Base-by-base conservation (phyloP, 768 basidiomycete genomes). In the Chalciporus chontae region DNA sequence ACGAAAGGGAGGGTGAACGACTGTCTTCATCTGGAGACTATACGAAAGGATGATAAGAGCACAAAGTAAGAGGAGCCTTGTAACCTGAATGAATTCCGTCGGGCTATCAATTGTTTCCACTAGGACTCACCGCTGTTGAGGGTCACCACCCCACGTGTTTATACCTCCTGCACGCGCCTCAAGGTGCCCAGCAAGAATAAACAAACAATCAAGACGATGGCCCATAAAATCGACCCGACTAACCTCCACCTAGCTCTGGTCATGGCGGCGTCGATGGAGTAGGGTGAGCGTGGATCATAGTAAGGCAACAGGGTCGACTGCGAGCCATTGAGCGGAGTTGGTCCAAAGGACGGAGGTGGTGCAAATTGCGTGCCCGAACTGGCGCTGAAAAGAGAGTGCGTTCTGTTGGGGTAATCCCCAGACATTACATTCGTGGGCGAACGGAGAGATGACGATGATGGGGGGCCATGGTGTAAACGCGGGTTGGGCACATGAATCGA, bases 211-310 rank as follows among this genome's bases (percentile, higher is more conserved):
- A 76, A 61, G 40, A 66, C 56, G 27, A 71, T 41, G 5, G 69
- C 73, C 69, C 74, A 75, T 14, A 70, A 29, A 15, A 70, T 50
- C 5, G 75, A 76, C 47, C 59, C 61, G n/a, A 73, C 50, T 50
- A 79, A 78, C 31, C 78, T 69, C 71, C 71, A 56, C 40, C 66
- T 66, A 29, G 77, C 77, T 23, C 78, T 64, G 40, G 52, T 49
- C 8, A 53, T 57, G 24, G 77, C 76, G 45, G 64, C 65, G 42
- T 63, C 62, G 3, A 73, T 43, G 38, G 75, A 68, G 50, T 74
- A 61, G 18, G 65, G 59, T 21, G 73, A 73, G 32, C 60, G 67
- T 8, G 70, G 75, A 56, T 78, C 77, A 57, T 77, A 73, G 70
- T 61, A 78, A 32, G 69, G 69, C 40, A 70, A 40, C 11, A 69